Evolutionary conservation across 2,329 filamentous ascomycete genomes (phyloP), one percentile per base, ranked within the genome.

Genomic region (Pleomassaria siparia): DNA sequence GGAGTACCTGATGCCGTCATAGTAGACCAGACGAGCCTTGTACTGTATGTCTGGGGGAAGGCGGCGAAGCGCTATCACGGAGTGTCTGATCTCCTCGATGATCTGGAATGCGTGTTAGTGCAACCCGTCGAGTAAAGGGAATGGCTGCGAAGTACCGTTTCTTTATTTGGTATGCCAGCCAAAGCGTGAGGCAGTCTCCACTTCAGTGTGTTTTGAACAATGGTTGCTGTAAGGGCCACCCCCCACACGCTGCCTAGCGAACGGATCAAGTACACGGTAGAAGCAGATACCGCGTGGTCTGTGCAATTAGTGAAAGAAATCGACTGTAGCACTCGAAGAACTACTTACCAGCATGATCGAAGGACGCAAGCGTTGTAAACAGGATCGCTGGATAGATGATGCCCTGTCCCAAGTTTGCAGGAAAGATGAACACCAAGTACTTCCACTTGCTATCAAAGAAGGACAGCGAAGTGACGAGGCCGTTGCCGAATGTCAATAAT

Each of bases 191-290:
- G 77, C 21, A 86, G 72, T 50, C 76, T 73, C 55, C 75, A 69
- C 56, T 74, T 80, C 54, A 86, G 73, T 46, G 79, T 80, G 47
- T 81, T 86, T 66, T 86, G 83, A 26, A 84, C 74, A 36, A 86
- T 82, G 6, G 82, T 77, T 8, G 82, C 83, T 0, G 81, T 81
- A 28, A 82, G 72, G 0, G 83, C 82, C 1, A 86, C 83, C 9
- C 83, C 83, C 77, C 81, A 86, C 13, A 86, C 82, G 0, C 78
- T 80, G 2, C 83, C 83, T 2, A 86, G 69, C 0, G 82, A 85
- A 21, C 83, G 78, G 35, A 86, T 77, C 16, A 86, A 74, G 60
- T 86, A 86, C 6, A 84, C 79, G 0, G 80, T 84, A 1, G 82
- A 85, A 2, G 82, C 77, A 0, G 79, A 80, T 1, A 85, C 82